Evolutionary conservation across 805 yeast species (phyloP), one percentile per base, ranked within the genome.

Genomic region (Candida qinlingensis): DNA sequence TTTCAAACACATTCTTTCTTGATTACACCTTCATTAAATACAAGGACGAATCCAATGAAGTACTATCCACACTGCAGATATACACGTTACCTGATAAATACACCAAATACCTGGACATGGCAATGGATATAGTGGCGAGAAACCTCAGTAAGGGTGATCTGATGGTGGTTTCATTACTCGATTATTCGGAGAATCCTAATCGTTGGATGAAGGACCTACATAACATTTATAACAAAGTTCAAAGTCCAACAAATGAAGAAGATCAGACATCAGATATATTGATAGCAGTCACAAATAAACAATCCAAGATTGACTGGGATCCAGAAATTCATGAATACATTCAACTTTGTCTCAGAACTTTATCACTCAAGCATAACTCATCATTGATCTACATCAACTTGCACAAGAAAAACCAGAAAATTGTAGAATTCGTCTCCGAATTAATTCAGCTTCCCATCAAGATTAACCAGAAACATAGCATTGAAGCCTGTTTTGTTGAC

Each of bases 301-400:
- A 42, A 2, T 13, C 39, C 4, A 29, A 25, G 9, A 36, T 50
- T 4, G 52, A 50, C 8, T 43, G 54, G 51, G 54, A 54, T n/a
- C 60, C 56, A n/a, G 57, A 54, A 7, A 39, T 53, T 1, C 62
- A 58, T 37, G 64, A 61, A 19, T 56, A 44, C 39, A 51, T 63
- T 4, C 78, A 75, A 50, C 71, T 73, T 48, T 44, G 60, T n/a
- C 52, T 73, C 12, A 47, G 66, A 34, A 29, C 49, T 4, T 10
- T 61, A 1, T 41, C 51, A 9, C 41, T 49, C 28, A 29, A 12
- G 29, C 53, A 52, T 11, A 39, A 37, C 3, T 48, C 43, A 4
- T 50, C 56, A 0, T 29, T 54, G 25, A 40, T 46, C 3, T 61
- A 55, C 38, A n/a, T 40, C 7, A 25, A 37, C 37, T 10, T 48